These are phyloP conservation scores for Eucalyptus lansdowneana DNA, from an alignment of 345 rosid species.

Conservation along the genomic window DNA sequence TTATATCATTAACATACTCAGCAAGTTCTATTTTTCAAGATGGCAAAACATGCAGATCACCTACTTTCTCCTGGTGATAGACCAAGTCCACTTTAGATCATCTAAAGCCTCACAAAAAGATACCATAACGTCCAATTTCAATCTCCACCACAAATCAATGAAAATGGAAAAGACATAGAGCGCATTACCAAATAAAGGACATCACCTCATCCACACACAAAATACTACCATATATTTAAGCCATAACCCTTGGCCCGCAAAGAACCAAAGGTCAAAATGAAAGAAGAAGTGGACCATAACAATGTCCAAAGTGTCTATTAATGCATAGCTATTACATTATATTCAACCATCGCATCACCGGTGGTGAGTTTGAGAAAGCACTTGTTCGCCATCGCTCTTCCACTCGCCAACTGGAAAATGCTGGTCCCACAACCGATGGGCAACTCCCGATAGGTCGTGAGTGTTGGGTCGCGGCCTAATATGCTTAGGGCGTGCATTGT, in stretches of 20 bases:
- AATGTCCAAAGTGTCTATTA: neutral
- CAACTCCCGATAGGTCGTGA: neutral
- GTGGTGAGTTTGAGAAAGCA: constrained; percentile 19
- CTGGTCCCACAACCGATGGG: constrained; percentile 47
- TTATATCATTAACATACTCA: neutral
- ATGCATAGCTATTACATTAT: constrained; percentile 48
- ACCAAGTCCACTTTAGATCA: neutral
- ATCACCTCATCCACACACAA: neutral
- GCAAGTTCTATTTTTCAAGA: neutral
- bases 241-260: neutral
- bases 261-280: neutral
- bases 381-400: constrained; percentile 40
- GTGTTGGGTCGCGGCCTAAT: neutral
- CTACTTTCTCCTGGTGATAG: too few species aligned
- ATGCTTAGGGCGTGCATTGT: constrained; percentile 8
- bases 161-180: neutral
- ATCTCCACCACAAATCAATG: neutral
- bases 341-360: constrained; percentile 56
- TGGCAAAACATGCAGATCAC: neutral
- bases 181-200: neutral
- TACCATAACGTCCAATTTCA: neutral
- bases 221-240: neutral
- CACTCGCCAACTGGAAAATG: constrained; percentile 42
- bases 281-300: neutral
- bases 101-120: neutral